Evolutionary conservation across 345 rosid species (phyloP), one percentile per base, ranked within the genome.

Genomic region (Salix purpurea): DNA sequence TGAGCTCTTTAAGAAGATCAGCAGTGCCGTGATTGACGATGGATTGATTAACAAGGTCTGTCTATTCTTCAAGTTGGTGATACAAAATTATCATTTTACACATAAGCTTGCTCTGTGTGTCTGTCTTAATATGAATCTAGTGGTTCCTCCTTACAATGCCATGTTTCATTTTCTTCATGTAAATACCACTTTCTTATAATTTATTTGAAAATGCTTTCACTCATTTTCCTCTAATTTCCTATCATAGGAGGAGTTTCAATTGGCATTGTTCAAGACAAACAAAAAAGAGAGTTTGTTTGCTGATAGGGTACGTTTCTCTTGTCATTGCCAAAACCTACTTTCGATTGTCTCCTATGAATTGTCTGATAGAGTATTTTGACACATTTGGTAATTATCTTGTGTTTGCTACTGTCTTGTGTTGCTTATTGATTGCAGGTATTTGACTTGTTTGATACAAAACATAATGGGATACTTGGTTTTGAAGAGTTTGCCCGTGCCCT

Each of bases 401-500:
- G 11, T 18, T 19, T 39, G 24, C 65, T 73, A 14, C 56, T 39
- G 5, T 69, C 36, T 34, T 58, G 15, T 58, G 3, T 69, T 64
- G 34, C 32, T 65, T 62, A 74, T 65, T 46, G 21, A 23, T 80
- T 87, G 72, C 87, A 96, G 99, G 99, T 94, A 24, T 96, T 96
- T 71, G 98, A 96, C 86, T 86, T 94, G 86, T 92, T 96, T 72
- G 99, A 96, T 84, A 92, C 97, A 73, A 96, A 92, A 77, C 99
- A 96, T 81, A 94, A 92, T 87, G 98, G 99, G 71, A 92, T 96
- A 65, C 88, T 96, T 18, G 99, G 98, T 58, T 96, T 96, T 65
- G 99, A 92, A 85, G 99, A 96, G 86, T 96, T 96, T 87, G 98
- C 98, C 10, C 97, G 95, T 77, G 99, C 99, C 66, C 94, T 96